These are phyloP conservation scores for Pythium sp. DNA, from an alignment of 352 stramenopile genomes.

Conservation along the genomic window DNA sequence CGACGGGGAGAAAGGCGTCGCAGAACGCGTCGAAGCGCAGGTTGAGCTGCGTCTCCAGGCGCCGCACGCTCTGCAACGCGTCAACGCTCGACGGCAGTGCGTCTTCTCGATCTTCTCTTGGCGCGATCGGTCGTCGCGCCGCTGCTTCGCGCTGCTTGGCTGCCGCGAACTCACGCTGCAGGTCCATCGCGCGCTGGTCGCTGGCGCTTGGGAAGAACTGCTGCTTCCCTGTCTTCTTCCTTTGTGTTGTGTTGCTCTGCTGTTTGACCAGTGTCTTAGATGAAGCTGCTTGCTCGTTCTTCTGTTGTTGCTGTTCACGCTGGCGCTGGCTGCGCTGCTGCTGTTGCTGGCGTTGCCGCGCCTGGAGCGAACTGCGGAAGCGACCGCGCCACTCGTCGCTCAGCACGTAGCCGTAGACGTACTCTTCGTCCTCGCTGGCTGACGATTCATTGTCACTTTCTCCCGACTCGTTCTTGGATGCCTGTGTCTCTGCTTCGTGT, in stretches of 20 bases:
- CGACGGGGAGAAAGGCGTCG: slow-evolving; percentile 47
- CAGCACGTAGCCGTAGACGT: slow-evolving; percentile 71
- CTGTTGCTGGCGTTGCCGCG: slow-evolving; percentile 19
- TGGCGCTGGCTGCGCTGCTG: slow-evolving; percentile 12
- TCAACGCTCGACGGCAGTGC: neutral
- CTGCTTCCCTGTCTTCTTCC: slow-evolving; percentile 1
- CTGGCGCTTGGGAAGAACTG: slow-evolving; percentile 1
- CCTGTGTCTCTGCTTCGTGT: neutral
- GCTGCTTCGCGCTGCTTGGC: slow-evolving; percentile 36
- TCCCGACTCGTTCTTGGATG: neutral
- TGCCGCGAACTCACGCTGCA: slow-evolving; percentile 38
- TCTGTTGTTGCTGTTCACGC: neutral
- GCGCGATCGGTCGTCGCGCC: slow-evolving; percentile 27
- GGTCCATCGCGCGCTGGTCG: slow-evolving; percentile 27
- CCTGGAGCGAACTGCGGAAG: slow-evolving; percentile 26
- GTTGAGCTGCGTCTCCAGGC: slow-evolving; percentile 55
- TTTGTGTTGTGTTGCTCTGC: neutral
- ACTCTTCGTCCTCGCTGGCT: slow-evolving; percentile 39
- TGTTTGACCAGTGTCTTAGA: neutral
- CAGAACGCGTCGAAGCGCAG: slow-evolving; percentile 65
- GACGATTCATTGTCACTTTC: slow-evolving; percentile 7
- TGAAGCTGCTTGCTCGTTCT: neutral
- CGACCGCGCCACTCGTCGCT: slow-evolving; percentile 67
- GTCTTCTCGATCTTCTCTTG: neutral
- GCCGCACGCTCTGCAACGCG: slow-evolving; percentile 10